Evolutionary conservation across 257 asterid species (phyloP), one percentile per base, ranked within the genome.

Genomic region (Penstemon eatonii): DNA sequence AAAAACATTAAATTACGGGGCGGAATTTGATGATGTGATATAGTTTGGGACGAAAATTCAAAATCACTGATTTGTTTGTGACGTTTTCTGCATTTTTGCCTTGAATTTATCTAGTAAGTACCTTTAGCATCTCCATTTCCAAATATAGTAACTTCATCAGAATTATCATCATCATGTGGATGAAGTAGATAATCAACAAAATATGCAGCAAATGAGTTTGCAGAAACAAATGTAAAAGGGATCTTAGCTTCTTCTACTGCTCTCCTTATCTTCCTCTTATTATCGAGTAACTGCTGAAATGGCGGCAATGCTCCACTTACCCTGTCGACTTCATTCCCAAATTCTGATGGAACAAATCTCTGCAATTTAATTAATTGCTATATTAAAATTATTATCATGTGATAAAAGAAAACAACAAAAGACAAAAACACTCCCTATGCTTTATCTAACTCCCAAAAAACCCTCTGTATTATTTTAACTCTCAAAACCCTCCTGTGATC

Each of bases 261-360:
- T 65, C 85, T 74, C 51, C 85, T 67, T 5, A 80, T 60, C 67
- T 60, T 71, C 78, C 70, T 74, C 80, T 77, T 80, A 7, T 77
- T 68, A 5, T 70, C 78, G 3, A 80, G 66, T 0, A 77, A 19
- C 13, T 46, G 56, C 38, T 76, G 78, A 25, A 25, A 25, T 25
- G 33, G 33, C 33, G 33, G 33, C 33, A 25, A 25, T 25, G 33
- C 33, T 25, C 33, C 33, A 25, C 33, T 25, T 25, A 25, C 33
- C 33, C 33, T 25, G 33, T 25, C 33, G 33, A 25, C 33, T 25
- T 25, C 33, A 25, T 25, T 80, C 39, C 85, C 85, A 67, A 50
- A 77, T 54, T 80, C 82, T 3, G 85, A 74, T 4, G 85, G 85
- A 46, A 80, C 77, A 36, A 78, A 78, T 25, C 83, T 78, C 80